Base-by-base conservation (phyloP, 441 rosid species). In the Adansonia gregorii region DNA sequence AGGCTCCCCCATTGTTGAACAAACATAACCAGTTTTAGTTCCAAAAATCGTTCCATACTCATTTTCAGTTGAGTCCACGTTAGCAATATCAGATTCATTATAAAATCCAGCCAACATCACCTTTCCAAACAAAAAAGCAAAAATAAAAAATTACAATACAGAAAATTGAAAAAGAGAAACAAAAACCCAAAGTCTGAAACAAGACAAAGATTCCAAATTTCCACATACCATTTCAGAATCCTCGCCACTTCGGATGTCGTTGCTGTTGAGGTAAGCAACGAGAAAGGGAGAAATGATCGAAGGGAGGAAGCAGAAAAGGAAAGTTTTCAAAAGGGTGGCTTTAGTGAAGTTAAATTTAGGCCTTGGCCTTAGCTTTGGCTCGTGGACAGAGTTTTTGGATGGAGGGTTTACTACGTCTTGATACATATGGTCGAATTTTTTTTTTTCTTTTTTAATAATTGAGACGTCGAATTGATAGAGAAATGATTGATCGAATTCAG, bases 1-100 rank as follows among this genome's bases (percentile, higher is more conserved):
- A 52, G 87, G 86, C 22, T 87, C 91, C n/a, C 64, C 84, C 86
- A 82, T 81, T 22, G 81, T 74, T 39, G 84, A 81, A 75, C 82
- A 76, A 46, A 68, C 46, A 54, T 39, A 15, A 11, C 79, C 78
- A 56, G 70, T 17, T 49, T 2, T 67, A 12, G 76, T 45, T 41
- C 60, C 83, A 31, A 20, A 8, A 70, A 66, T 17, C 77, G 45
- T 20, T 20, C 2, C 19, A 19, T 64, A 45, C 6, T 82, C 85
- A 6, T 12, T 82, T 27, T 71, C 88, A 75, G 83, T 84, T 8
- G 91, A 79, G 81, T 75, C 85, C 35, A 85, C 67, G 76, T 84
- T 84, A 78, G 83, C 79, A 74, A 77, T 52, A 67, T 52, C 79
- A 43, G 79, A 80, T 67, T 78, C 77, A 24, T 72, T 76, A 11